Percentiles rank a stretch among this genome's conserved stretches.
Evolutionary conservation across 257 asterid species (phyloP).

Genomic region (Nicotiana paniculata): DNA sequence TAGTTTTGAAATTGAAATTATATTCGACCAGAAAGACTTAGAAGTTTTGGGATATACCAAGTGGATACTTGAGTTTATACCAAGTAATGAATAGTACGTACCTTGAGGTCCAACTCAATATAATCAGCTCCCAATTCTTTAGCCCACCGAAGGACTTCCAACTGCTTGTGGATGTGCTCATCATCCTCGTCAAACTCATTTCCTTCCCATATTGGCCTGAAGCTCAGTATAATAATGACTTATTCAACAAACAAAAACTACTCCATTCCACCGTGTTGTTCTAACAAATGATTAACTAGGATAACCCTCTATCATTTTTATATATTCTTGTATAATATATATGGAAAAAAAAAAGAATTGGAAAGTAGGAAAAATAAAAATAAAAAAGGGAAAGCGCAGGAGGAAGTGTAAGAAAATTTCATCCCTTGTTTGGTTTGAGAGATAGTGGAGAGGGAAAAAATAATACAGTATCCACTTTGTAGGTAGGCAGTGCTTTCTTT

Average conservation of each 20-base stretch:
- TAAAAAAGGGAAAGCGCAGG: neutral
- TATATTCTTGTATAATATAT: too few species aligned
- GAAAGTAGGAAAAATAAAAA: too few species aligned
- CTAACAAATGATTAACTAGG: too few species aligned
- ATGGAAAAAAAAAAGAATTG: too few species aligned
- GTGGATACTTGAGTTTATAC: neutral
- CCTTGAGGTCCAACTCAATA: slow-evolving; percentile 54
- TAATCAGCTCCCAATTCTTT: slow-evolving; percentile 55
- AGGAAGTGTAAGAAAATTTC: neutral
- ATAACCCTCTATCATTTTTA: too few species aligned
- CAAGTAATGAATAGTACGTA: slow-evolving; percentile 1
- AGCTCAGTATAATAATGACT: neutral
- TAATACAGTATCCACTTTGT: neutral
- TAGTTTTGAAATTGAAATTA: too few species aligned
- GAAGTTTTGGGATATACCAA: too few species aligned
- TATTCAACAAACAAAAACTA: neutral
- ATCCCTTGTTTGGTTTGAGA: neutral
- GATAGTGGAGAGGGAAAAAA: neutral
- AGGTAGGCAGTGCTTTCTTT: neutral
- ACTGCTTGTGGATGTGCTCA: slow-evolving; percentile 9
- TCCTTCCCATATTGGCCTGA: slow-evolving; percentile 38
- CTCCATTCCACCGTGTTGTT: too few species aligned
- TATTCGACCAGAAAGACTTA: too few species aligned
- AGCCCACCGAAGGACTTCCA: slow-evolving; percentile 42
- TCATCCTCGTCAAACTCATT: slow-evolving; percentile 21